Conservation (phyloP, 192 early-diverging fungal species). For the Diversispora epigaea region DNA sequence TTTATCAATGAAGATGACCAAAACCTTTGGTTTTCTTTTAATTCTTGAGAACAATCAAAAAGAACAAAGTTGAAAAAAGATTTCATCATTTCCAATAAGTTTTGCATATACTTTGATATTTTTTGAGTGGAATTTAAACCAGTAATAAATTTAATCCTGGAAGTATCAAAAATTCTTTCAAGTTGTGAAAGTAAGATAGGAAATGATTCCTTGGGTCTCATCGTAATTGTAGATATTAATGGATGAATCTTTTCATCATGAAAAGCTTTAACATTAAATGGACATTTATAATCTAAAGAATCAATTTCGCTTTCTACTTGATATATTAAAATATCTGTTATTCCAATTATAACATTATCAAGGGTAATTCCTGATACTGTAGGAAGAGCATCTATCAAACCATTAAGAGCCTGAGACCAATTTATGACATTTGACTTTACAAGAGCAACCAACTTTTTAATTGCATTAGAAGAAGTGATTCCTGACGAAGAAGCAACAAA, state of each 20-base stretch:
- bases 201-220: background rate
- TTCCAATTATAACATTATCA: slow-evolving; percentile 11
- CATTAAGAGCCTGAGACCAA: background rate
- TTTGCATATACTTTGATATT: slow-evolving; percentile 1
- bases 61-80: slow-evolving; percentile 11
- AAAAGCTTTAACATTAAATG: background rate
- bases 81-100: slow-evolving; percentile 7
- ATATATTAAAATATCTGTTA: background rate
- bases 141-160: background rate
- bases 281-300: slow-evolving; percentile 6
- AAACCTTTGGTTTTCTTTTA: background rate
- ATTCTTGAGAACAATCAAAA: background rate
- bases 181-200: background rate
- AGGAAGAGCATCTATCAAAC: background rate
- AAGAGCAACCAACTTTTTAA: background rate
- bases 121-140: background rate
- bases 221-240: background rate
- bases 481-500: background rate
- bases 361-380: background rate
- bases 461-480: slow-evolving; percentile 15
- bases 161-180: slow-evolving; percentile 16
- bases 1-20: background rate
- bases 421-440: background rate
- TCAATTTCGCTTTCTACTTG: slow-evolving; percentile 3
- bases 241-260: background rate